phyloP scores from a whole-genome alignment of 345 rosid species.

The Acer negundo region DNA sequence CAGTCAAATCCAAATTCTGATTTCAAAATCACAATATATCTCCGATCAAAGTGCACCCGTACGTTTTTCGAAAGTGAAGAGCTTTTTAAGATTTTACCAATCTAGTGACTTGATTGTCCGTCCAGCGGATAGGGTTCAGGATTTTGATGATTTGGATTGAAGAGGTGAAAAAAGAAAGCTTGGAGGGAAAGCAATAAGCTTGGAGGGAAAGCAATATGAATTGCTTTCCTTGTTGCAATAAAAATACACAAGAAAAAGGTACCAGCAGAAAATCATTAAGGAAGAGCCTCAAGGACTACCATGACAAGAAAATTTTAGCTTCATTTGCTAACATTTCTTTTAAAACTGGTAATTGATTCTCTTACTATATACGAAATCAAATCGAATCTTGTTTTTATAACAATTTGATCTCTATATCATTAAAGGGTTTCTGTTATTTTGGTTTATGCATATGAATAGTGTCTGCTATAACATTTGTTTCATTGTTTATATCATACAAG shows the following conservation, averaged over 20 bases:
- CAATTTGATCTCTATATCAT: not conserved
- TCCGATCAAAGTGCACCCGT: not conserved
- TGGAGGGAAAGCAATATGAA: slow-evolving; percentile 36
- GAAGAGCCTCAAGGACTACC: slow-evolving; percentile 60
- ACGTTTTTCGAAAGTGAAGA: not conserved
- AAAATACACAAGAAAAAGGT: slow-evolving; percentile 41
- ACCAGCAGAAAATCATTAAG: slow-evolving; percentile 48
- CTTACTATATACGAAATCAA: too few species aligned
- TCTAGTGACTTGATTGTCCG: not conserved
- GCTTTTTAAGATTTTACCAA: not conserved
- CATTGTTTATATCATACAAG: not conserved
- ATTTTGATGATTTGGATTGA: slow-evolving; percentile 28
- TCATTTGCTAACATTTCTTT: slow-evolving; percentile 77
- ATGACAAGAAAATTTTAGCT: slow-evolving; percentile 42
- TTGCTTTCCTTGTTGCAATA: slow-evolving; percentile 63
- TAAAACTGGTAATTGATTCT: slow-evolving; percentile 54
- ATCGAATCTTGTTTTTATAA: too few species aligned
- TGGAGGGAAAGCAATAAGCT: slow-evolving; percentile 21
- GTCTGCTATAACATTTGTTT: not conserved
- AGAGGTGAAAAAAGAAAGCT: slow-evolving; percentile 9
- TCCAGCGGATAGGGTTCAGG: slow-evolving; percentile 13
- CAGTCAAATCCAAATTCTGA: not conserved
- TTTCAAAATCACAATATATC: not conserved
- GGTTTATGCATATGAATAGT: not conserved
- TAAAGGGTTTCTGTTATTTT: not conserved